Percentiles rank a stretch among this genome's conserved stretches.
Evolutionary conservation across 495 filamentous ascomycete species (phyloP).

Genomic region (Xylaria grammica): DNA sequence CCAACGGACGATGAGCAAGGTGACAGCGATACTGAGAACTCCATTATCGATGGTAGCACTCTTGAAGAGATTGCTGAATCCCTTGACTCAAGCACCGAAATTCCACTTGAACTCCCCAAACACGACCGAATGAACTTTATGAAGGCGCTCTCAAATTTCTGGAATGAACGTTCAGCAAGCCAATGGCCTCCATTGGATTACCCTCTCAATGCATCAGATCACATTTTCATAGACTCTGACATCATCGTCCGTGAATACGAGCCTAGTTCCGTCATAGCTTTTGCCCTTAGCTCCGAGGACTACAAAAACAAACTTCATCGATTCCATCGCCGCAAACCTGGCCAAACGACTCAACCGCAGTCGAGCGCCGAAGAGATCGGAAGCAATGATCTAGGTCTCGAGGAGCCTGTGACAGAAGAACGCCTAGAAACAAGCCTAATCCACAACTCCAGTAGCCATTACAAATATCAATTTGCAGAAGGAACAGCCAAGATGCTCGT

Average conservation of each 20-base stretch:
- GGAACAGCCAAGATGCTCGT: slow-evolving; percentile 92
- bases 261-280: slow-evolving; percentile 93
- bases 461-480: slow-evolving; percentile 92
- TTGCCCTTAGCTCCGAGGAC: slow-evolving; percentile 83
- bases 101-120: slow-evolving; percentile 78
- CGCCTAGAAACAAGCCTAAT: slow-evolving; percentile 80
- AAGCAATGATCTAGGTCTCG: slow-evolving; percentile 38
- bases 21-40: slow-evolving; percentile 73
- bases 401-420: slow-evolving; percentile 44
- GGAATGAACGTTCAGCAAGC: slow-evolving; percentile 95
- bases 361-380: slow-evolving; percentile 24
- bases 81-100: slow-evolving; percentile 65
- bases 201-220: slow-evolving; percentile 83
- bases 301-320: slow-evolving; percentile 82
- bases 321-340: slow-evolving; percentile 30
- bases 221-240: slow-evolving; percentile 97
- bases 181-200: slow-evolving; percentile 96
- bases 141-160: slow-evolving; percentile 95
- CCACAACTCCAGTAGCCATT: slow-evolving; percentile 82
- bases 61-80: slow-evolving; percentile 64
- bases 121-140: slow-evolving; percentile 90
- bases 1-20: slow-evolving; percentile 69
- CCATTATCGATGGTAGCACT: slow-evolving; percentile 62
- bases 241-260: slow-evolving; percentile 97
- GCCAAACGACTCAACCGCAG: slow-evolving; percentile 32